phyloP scores from a whole-genome alignment of 495 filamentous ascomycete genomes.

The Podospora didyma region DNA sequence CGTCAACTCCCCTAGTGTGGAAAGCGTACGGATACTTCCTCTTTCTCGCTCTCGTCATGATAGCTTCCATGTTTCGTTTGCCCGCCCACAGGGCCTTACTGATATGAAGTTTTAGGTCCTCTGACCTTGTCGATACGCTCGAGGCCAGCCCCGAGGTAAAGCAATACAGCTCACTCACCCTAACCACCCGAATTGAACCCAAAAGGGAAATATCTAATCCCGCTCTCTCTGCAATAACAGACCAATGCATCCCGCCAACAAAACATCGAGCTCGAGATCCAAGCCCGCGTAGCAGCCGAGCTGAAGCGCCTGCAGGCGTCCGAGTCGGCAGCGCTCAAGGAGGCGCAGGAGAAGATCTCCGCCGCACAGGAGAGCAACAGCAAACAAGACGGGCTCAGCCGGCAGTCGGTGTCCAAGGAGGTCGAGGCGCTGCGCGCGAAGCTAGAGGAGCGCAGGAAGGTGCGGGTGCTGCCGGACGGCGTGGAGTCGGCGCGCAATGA shows the following conservation, averaged over 20 bases:
- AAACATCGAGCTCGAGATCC: conserved; percentile 80
- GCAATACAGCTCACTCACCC: neutral
- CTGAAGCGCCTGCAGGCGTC: conserved; percentile 66
- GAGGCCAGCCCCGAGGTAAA: conserved; percentile 80
- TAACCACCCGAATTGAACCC: neutral
- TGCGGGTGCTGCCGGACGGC: conserved; percentile 55
- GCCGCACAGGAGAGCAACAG: conserved; percentile 6
- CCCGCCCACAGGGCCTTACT: too few species aligned
- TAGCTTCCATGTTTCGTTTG: neutral
- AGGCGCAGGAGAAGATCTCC: conserved; percentile 60
- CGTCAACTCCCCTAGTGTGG: conserved; percentile 42
- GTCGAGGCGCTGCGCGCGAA: conserved; percentile 63
- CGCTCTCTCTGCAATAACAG: conserved; percentile 37
- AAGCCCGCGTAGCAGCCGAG: conserved; percentile 80
- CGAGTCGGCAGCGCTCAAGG: conserved; percentile 54
- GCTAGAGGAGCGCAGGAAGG: conserved; percentile 69
- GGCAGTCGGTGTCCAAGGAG: conserved; percentile 31
- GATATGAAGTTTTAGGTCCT: conserved; percentile 51
- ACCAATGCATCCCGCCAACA: conserved; percentile 82
- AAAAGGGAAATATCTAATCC: neutral
- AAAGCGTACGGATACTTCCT: conserved; percentile 38
- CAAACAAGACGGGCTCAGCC: conserved; percentile 15
- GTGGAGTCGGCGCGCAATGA: conserved; percentile 71
- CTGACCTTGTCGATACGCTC: conserved; percentile 74
- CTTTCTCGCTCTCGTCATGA: neutral